Conservation (phyloP, 257 asterid species). For the Plantago elongata region DNA sequence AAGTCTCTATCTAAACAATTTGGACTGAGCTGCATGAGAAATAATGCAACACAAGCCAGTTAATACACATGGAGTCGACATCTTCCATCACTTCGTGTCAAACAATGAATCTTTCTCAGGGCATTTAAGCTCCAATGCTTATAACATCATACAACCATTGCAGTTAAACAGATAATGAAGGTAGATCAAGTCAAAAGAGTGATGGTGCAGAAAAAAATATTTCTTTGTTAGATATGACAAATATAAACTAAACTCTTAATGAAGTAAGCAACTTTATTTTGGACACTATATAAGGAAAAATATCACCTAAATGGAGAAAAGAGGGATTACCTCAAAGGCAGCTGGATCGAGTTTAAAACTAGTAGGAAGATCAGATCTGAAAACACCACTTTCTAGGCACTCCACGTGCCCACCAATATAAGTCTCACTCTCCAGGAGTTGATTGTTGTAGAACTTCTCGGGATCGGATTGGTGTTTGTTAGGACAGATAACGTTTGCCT, state of each 20-base stretch:
- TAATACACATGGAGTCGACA: too few species aligned
- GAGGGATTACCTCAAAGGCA: constrained; percentile 64
- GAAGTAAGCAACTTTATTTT: too few species aligned
- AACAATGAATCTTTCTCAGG: not conserved
- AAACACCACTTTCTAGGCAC: constrained; percentile 99
- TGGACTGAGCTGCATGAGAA: not conserved
- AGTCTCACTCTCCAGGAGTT: constrained; percentile 94
- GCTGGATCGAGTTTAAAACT: constrained; percentile 90
- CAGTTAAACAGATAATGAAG: too few species aligned
- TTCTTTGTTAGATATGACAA: too few species aligned
- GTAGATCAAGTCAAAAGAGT: too few species aligned
- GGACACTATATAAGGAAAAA: not conserved
- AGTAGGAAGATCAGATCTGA: constrained; percentile 95
- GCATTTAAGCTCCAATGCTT: too few species aligned
- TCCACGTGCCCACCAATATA: constrained; percentile 99
- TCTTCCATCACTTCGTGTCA: too few species aligned
- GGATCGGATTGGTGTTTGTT: constrained; percentile 98
- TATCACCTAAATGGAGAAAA: constrained; percentile 7
- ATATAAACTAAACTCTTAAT: too few species aligned
- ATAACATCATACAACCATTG: too few species aligned
- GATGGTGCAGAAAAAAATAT: too few species aligned
- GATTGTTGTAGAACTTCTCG: constrained; percentile 77
- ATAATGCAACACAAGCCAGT: not conserved
- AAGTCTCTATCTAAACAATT: not conserved
- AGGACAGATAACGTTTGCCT: constrained; percentile 94